phyloP scores from a whole-genome alignment of 495 filamentous ascomycete genomes.

The Oidiodendron maius region DNA sequence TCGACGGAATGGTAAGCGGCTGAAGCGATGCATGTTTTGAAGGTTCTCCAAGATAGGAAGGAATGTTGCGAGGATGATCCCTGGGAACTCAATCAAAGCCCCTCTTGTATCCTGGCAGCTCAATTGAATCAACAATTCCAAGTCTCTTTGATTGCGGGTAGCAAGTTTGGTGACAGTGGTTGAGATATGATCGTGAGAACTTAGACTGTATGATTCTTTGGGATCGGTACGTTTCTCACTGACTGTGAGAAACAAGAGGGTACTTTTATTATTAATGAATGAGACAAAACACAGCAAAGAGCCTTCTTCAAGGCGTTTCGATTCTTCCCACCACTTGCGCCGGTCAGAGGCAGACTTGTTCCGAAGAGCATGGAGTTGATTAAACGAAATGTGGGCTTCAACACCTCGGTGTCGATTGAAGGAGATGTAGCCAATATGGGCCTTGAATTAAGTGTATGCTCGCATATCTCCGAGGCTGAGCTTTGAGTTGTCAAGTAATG shows the following conservation, averaged over 20 bases:
- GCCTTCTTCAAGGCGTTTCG: conserved; percentile 12
- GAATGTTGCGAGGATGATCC: conserved; percentile 26
- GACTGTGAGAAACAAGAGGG: conserved; percentile 13
- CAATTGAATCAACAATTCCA: conserved; percentile 10
- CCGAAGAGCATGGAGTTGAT: conserved; percentile 3
- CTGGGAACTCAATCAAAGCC: conserved; percentile 24
- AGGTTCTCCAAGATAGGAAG: conserved; percentile 28
- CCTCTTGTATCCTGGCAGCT: conserved; percentile 8
- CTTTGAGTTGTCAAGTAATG: neutral
- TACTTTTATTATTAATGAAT: conserved; percentile 5
- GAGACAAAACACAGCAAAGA: conserved; percentile 8
- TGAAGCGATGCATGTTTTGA: conserved; percentile 22
- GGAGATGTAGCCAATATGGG: conserved; percentile 6
- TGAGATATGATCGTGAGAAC: conserved; percentile 2
- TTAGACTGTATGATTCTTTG: conserved; percentile 8
- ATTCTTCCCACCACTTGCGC: conserved; percentile 13
- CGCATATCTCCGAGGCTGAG: conserved; percentile 8
- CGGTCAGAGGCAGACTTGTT: conserved; percentile 6
- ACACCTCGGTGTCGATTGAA: conserved; percentile 3
- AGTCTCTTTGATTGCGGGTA: conserved; percentile 6
- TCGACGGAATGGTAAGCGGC: conserved; percentile 13
- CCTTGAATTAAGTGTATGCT: conserved; percentile 6
- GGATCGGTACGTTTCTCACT: conserved; percentile 2
- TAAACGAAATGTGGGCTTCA: conserved; percentile 8
- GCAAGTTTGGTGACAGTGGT: conserved; percentile 10